Evolutionary conservation across 352 stramenopile genomes (phyloP), one percentile per base, ranked within the genome.

Genomic region (Phytophthora tubulina): DNA sequence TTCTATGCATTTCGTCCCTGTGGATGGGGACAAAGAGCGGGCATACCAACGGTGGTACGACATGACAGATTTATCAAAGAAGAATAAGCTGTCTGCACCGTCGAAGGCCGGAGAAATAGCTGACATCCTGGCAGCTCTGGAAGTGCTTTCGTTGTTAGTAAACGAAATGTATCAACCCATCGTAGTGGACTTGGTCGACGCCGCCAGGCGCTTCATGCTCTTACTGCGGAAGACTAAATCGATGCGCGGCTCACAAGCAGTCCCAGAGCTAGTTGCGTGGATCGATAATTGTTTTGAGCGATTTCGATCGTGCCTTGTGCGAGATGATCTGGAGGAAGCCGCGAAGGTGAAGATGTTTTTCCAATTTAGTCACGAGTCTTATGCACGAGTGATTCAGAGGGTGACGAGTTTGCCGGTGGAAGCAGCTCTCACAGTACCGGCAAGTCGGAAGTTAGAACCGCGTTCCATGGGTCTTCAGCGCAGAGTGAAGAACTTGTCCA

Each of bases 41-140:
- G 35, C 48, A 6, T 38, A 30, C 11, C 30, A 5, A 0, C 42
- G 57, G 0, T 21, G 3, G 8, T 21, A 67, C 14, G 66, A 65
- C 14, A 73, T 69, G 66, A 61, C 66, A 4, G 52, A 68, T 21
- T 73, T 62, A 39, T 73, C 57, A 3, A 2, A n/a, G 0, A 73
- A 73, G 48, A 73, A 63, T 15, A 60, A 42, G 33, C 35, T 59
- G 1, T 50, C 63, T 8, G 30, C 15, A 0, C 36, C 54, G 3
- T 15, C 15, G 4, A 36, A 27, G 9, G 9, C 54, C 4, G 11
- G 0, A 15, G 53, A 21, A 9, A 8, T 64, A 9, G 36, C 35
- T 3, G 63, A 70, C 11, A 33, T 61, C 1, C 1, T 58, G 1
- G 45, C 31, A 2, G 31, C 61, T 1, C 41, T 69, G 2, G 61